Percentiles rank a stretch among this genome's conserved stretches.
Conservation (phyloP, 495 filamentous ascomycete genomes). For the Trichoderma erinaceum region DNA sequence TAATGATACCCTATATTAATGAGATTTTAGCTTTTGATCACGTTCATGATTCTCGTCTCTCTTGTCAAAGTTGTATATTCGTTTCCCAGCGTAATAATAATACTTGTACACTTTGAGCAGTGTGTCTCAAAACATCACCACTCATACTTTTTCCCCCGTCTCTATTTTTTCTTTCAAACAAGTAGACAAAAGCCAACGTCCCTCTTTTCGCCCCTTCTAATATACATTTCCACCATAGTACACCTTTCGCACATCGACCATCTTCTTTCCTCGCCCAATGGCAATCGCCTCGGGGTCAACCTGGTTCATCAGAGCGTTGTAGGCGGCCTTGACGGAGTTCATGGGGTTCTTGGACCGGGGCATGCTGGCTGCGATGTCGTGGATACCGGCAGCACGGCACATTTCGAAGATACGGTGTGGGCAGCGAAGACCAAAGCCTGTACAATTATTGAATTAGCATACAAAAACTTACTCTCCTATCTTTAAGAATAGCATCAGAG, state of each 20-base stretch:
- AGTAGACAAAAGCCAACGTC: too few species aligned
- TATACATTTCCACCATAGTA: slow-evolving; percentile 81
- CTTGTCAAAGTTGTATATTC: slow-evolving; percentile 9
- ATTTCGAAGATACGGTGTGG: slow-evolving; percentile 91
- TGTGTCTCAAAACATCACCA: neutral
- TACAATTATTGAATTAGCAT: slow-evolving; percentile 17
- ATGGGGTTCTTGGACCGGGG: slow-evolving; percentile 80
- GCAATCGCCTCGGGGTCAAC: slow-evolving; percentile 83
- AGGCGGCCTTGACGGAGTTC: slow-evolving; percentile 91
- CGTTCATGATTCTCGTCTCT: neutral
- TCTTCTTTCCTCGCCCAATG: slow-evolving; percentile 77
- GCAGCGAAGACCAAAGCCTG: slow-evolving; percentile 87
- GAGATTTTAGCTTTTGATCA: neutral
- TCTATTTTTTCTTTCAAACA: neutral
- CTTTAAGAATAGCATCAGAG: too few species aligned
- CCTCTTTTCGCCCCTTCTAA: slow-evolving; percentile 20
- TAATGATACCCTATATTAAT: slow-evolving; percentile 18
- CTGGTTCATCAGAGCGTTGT: slow-evolving; percentile 75
- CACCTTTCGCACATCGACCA: slow-evolving; percentile 93
- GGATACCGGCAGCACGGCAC: slow-evolving; percentile 72
- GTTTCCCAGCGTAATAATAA: neutral
- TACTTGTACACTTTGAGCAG: slow-evolving; percentile 11
- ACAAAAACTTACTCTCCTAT: too few species aligned
- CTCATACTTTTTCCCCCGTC: neutral
- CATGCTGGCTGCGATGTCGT: slow-evolving; percentile 76